Evolutionary conservation across 1,284 basidiomycete species (phyloP), one percentile per base, ranked within the genome.

Genomic region (Pascua guehoae): DNA sequence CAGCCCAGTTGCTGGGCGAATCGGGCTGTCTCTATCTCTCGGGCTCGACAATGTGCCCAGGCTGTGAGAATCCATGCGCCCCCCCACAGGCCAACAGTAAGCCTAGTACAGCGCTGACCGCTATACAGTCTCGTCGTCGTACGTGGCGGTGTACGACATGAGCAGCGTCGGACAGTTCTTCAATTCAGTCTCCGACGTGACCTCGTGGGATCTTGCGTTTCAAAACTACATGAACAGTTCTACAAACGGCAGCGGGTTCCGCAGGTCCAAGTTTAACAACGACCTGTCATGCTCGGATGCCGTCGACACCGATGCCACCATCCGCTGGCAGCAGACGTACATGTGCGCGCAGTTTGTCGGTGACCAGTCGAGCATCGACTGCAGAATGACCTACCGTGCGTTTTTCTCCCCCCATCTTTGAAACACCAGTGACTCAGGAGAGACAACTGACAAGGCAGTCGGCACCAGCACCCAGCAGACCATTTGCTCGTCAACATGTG

Each of bases 401-500:
- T 42, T n/a, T 42, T 44, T 7, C n/a, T n/a, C 12, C 12, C 24
- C 41, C 8, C n/a, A 5, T 32, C 49, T 18, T 5, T 10, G 39
- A 9, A 24, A 18, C 41, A 42, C 18, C 39, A 7, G 9, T 41
- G 24, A 16, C n/a, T 38, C 18, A 16, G 32, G 24, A 51, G 51
- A 38, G 46, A 14, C 18, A 17, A 18, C 32, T 38, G 5, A 43
- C 41, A 18, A 18, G 38, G 17, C 47, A 49, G 39, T 45, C 17
- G 65, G 66, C 1, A 65, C 66, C 4, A 65, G 64, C 4, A 64
- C 66, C 8, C 67, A 64, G 32, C 72, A 70, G 58, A 72, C 71
- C 67, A 66, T 75, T 14, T 77, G 75, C 47, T 68, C 72, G 43
- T 17, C 56, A 9, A 74, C 73, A 4, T 77, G 75, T 57, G 61